Evolutionary conservation across 305 asterid genomes (phyloP), one percentile per base, ranked within the genome.

Genomic region (Solanum hybrid): DNA sequence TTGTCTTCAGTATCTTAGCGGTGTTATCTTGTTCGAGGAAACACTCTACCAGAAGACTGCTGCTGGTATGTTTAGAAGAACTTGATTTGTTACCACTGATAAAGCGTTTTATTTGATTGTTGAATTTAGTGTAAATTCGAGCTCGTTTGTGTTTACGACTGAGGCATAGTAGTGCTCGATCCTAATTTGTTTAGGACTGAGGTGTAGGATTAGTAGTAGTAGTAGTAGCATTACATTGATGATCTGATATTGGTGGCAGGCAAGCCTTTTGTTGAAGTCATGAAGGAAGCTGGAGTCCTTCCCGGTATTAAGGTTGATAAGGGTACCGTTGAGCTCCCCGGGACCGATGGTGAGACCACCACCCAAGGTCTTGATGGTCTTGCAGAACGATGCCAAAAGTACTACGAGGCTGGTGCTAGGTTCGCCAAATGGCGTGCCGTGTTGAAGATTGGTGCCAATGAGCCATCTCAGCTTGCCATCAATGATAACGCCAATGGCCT

Each of bases 271-370:
- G 95, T 94, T 8, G 95, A 94, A 34, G 94, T 94, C 31, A 31
- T 93, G 94, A 94, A 94, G 22, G 94, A 94, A 29, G 95, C 92
- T 3, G 95, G 95, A 84, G 96, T 94, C 92, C 95, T 94, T 57
- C 96, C 96, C 0, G 96, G 96, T 31, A 93, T 94, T 89, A 94
- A 94, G 93, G 95, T 94, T 5, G 95, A 94, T 92, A 91, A 92
- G 95, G 96, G 96, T 76, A 93, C 95, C 0, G 94, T 94, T 20
- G 94, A 91, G 88, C 95, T 93, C 29, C 94, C 95, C 1, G 95
- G 96, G 1, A 93, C 96, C 87, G 89, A 94, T 9, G 95, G 96
- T 22, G 95, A 94, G 92, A 94, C 96, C 67, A 94, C 96, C 79
- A 94, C 96, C 57, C 96, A 94, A 67, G 96, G 96, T 86, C 96